Percentiles rank a stretch among this genome's conserved stretches.
Evolutionary conservation across 2,329 filamentous ascomycete genomes (phyloP).

Genomic region (Ambrosiella beaveri): DNA sequence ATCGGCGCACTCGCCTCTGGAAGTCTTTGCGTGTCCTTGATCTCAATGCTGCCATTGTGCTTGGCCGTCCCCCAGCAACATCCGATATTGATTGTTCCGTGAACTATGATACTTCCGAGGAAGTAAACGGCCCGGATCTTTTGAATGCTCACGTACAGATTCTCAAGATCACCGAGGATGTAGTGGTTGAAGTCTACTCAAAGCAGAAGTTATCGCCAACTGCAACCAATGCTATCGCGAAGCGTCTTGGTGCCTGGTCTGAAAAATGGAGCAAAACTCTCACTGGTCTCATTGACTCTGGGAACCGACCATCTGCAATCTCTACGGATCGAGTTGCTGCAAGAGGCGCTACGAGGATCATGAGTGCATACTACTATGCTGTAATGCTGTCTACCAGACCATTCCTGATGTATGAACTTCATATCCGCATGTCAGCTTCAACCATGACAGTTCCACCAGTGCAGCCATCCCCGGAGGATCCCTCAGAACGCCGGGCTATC

Average conservation of each 20-base stretch:
- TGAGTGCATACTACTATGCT: conserved; percentile 37
- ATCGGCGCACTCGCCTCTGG: conserved; percentile 31
- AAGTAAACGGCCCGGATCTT: conserved; percentile 23
- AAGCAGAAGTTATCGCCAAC: conserved; percentile 34
- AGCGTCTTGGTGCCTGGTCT: conserved; percentile 35
- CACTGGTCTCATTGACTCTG: neutral
- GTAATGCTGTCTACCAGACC: conserved; percentile 40
- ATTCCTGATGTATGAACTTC: conserved; percentile 38
- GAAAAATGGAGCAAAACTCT: conserved; percentile 26
- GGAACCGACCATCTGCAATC: neutral
- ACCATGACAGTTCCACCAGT: neutral
- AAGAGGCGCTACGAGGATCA: conserved; percentile 32
- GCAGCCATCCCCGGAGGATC: neutral
- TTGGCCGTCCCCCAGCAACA: conserved; percentile 36
- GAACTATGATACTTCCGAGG: conserved; percentile 23
- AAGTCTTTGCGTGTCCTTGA: conserved; percentile 36
- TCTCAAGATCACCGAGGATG: conserved; percentile 31
- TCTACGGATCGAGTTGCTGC: conserved; percentile 23
- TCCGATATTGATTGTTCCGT: conserved; percentile 39
- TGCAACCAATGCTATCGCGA: conserved; percentile 35
- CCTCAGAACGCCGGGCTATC: neutral
- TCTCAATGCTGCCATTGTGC: conserved; percentile 34
- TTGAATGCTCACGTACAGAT: conserved; percentile 36
- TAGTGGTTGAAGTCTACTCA: conserved; percentile 36
- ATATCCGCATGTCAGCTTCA: conserved; percentile 2